Evolutionary conservation across 805 yeast species (phyloP), one percentile per base, ranked within the genome.

Genomic region (Sugiyamaella marilandica): DNA sequence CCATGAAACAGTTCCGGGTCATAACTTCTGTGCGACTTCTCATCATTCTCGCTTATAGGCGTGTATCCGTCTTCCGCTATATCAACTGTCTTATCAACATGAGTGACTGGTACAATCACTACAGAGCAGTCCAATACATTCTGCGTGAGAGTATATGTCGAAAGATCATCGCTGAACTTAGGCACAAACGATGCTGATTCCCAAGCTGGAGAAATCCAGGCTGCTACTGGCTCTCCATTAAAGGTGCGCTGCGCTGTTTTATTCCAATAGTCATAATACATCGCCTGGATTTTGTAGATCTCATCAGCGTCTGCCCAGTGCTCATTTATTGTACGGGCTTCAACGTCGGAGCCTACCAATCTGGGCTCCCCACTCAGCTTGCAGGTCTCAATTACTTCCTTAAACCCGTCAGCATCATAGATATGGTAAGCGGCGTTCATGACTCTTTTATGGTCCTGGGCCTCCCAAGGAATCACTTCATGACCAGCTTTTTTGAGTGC

Each of bases 61-160:
- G 10, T 26, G 41, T 41, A 52, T 13, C 19, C 43, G 10, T 9
- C 11, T 11, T 39, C 45, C 36, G 32, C 45, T 16, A 19, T 16
- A 26, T 74, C 69, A 7, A 83, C 83, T 45, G 77, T 65, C 1
- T 75, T 71, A 19, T 70, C 67, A 4, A 72, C 70, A 5, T 31
- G 31, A 2, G 58, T 60, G 14, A 59, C 55, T 10, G 63, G 63
- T 14, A 57, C 36, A 29, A 50, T 44, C 0, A 56, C 43, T 10
- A 54, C 55, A 11, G 62, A 55, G 43, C 50, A 59, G 36, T 59
- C 63, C 29, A 59, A 41, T 43, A 59, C 33, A 43, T 57, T 57
- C 49, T 52, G 52, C 14, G 51, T 50, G n/a, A 51, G 41, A 10
- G 57, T 55, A 50, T 59, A 87, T 2, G 91, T 85, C 91, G 94